Base-by-base conservation (phyloP, 306 rosid genomes). In the Vigna angularis region DNA sequence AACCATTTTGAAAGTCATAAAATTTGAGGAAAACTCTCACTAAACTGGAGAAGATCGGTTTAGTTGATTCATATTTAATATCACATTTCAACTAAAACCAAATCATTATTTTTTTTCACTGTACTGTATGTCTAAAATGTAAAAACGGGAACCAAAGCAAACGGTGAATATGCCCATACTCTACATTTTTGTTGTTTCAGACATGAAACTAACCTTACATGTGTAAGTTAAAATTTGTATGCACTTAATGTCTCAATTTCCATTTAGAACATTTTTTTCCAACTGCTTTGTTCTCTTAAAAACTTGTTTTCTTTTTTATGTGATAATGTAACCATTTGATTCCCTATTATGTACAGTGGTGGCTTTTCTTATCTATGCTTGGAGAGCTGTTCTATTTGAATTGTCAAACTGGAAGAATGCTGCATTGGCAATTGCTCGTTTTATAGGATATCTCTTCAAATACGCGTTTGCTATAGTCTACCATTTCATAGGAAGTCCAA, bases 351-450 rank as follows among this genome's bases (percentile, higher is more conserved):
- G 36, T 86, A 83, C 97, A 94, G 97, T 89, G 16, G 58, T 83
- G 70, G 96, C 80, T 64, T 90, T 95, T 79, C 87, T 95, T 53
- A 38, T 93, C 65, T 95, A 95, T 81, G 90, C 97, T n/a, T 95
- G 99, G 99, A 89, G 94, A 81, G 94, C 92, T 15, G 96, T 93
- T 66, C 77, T 95, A 42, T 89, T 92, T n/a, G 99, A 95, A 77
- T 82, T 95, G 28, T 79, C 83, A 30, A 92, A 94, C 82, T 94
- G 98, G 98, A 90, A 72, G 84, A 87, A 80, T 59, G 89, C 81
- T 52, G 90, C 85, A 53, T 30, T 86, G 17, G 82, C 75, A 5
- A 69, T 92, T 7, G 70, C 80, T 52, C 78, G 76, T 15, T 94
- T 94, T 70, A 56, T 79, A 72, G 93, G 93, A 73, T 83, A 87